Conservation (phyloP, 805 yeast species). For the Ogataea pilisensis region DNA sequence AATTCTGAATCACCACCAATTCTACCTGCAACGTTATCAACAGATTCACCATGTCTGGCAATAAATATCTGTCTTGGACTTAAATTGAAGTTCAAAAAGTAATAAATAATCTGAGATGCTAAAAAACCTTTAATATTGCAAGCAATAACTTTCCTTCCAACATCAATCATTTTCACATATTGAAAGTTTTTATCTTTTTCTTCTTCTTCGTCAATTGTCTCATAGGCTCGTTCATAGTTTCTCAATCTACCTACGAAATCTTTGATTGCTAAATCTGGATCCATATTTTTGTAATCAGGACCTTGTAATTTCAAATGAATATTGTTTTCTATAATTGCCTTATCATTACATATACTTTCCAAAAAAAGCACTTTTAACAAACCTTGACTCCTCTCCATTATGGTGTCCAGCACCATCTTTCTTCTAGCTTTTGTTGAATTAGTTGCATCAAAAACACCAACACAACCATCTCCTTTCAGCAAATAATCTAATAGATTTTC, state of each 20-base stretch:
- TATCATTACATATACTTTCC: conserved; percentile 85
- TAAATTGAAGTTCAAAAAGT: conserved; percentile 81
- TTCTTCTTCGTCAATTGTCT: conserved; percentile 78
- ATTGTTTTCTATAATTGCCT: conserved; percentile 71
- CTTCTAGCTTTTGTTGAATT: conserved; percentile 70
- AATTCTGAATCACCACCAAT: conserved; percentile 90
- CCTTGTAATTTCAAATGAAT: conserved; percentile 82
- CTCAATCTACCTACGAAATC: conserved; percentile 80
- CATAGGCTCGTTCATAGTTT: conserved; percentile 86
- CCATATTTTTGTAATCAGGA: conserved; percentile 87
- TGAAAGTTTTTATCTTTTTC: conserved; percentile 61
- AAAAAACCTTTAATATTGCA: conserved; percentile 83
- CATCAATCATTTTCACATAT: conserved; percentile 93
- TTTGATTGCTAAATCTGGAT: conserved; percentile 69
- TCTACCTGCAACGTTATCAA: conserved; percentile 76
- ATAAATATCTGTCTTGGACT: conserved; percentile 91
- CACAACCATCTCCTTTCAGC: conserved; percentile 77
- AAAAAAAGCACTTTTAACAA: conserved; percentile 75
- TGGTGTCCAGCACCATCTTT: conserved; percentile 50
- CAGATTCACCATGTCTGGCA: conserved; percentile 90
- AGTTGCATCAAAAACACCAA: conserved; percentile 88
- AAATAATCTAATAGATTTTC: conserved; percentile 80
- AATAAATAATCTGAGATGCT: conserved; percentile 91
- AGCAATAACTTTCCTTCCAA: conserved; percentile 90
- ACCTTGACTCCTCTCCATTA: conserved; percentile 51